These are phyloP conservation scores for Hansenula sp. DNA, from an alignment of 1,139 yeast genomes.

Conservation along the genomic window DNA sequence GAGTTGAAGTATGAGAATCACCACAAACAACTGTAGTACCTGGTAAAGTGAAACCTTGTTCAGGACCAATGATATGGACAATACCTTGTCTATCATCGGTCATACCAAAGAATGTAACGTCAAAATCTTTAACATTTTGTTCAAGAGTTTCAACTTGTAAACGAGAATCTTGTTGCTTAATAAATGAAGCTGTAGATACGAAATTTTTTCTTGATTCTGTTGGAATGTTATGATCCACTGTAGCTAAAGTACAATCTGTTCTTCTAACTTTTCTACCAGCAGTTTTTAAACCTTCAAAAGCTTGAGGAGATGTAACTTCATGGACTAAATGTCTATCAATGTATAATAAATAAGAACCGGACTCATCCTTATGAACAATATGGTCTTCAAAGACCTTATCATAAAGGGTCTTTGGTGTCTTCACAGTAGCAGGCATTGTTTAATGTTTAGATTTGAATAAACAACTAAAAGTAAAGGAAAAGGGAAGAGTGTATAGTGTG, in stretches of 20 bases:
- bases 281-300: slow-evolving; percentile 87
- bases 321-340: slow-evolving; percentile 97
- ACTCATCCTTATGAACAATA: slow-evolving; percentile 81
- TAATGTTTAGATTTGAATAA: neutral
- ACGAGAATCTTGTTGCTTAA: slow-evolving; percentile 86
- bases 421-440: slow-evolving; percentile 20
- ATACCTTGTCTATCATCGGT: slow-evolving; percentile 93
- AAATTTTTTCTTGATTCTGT: slow-evolving; percentile 77
- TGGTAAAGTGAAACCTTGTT: slow-evolving; percentile 96
- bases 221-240: slow-evolving; percentile 97
- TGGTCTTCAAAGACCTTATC: slow-evolving; percentile 97
- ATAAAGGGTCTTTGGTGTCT: slow-evolving; percentile 68
- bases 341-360: slow-evolving; percentile 80
- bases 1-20: slow-evolving; percentile 97
- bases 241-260: slow-evolving; percentile 91
- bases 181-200: slow-evolving; percentile 73
- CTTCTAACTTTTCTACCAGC: slow-evolving; percentile 90
- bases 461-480: too few relatives aligned
- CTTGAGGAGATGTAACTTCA: slow-evolving; percentile 98
- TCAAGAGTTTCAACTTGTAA: slow-evolving; percentile 90
- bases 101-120: slow-evolving; percentile 91
- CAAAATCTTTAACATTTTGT: slow-evolving; percentile 86
- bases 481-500: too few relatives aligned
- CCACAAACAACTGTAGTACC: slow-evolving; percentile 99
- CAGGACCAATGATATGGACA: slow-evolving; percentile 98